These are phyloP conservation scores for Pythium diclinum DNA, from an alignment of 352 stramenopile species.

Conservation along the genomic window DNA sequence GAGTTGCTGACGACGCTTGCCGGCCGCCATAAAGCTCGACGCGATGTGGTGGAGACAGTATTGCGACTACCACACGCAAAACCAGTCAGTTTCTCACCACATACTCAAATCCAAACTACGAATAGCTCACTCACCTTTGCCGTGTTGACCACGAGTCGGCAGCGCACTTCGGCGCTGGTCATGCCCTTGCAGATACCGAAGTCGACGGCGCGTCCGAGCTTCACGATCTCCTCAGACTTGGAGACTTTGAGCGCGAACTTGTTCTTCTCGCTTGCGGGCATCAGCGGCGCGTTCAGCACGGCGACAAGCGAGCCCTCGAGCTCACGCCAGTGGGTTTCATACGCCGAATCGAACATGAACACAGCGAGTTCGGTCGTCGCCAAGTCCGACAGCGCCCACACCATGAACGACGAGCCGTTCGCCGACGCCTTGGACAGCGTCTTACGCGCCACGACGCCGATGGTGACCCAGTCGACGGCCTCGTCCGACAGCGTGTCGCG, in stretches of 20 bases:
- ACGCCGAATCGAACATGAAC: slow-evolving; percentile 76
- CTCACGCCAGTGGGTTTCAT: slow-evolving; percentile 64
- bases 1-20: slow-evolving; percentile 67
- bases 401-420: slow-evolving; percentile 74
- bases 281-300: slow-evolving; percentile 61
- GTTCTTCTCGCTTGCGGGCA: slow-evolving; percentile 68
- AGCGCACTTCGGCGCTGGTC: slow-evolving; percentile 54
- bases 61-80: slow-evolving; percentile 36
- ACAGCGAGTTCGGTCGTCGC: slow-evolving; percentile 61
- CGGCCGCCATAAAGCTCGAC: slow-evolving; percentile 64
- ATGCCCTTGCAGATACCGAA: slow-evolving; percentile 80
- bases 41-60: slow-evolving; percentile 81
- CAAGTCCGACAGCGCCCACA: slow-evolving; percentile 76
- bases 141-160: slow-evolving; percentile 70
- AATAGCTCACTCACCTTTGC: slow-evolving; percentile 39
- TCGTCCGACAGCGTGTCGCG: slow-evolving; percentile 56
- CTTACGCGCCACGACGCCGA: slow-evolving; percentile 71
- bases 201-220: slow-evolving; percentile 58
- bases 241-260: slow-evolving; percentile 77
- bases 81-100: neutral
- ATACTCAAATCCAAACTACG: neutral
- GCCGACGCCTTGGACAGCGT: slow-evolving; percentile 62
- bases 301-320: slow-evolving; percentile 61
- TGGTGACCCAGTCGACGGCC: slow-evolving; percentile 79
- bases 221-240: slow-evolving; percentile 54